Conservation (phyloP, 345 rosid genomes). For the Salix caprea region DNA sequence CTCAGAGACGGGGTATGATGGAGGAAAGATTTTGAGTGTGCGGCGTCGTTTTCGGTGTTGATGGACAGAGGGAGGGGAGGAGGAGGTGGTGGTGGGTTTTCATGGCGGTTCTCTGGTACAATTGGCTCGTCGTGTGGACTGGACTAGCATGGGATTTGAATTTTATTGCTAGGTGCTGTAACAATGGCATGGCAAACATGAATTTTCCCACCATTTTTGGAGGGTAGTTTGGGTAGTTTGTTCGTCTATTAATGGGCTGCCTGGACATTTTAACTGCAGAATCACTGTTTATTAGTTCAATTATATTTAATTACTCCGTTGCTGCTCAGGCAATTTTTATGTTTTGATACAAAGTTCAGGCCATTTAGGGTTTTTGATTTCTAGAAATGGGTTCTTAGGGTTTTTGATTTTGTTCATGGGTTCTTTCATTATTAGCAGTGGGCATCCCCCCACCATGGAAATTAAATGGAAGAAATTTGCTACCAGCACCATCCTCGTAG, state of each 20-base stretch:
- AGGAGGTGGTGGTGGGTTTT: background rate
- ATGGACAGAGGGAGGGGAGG: background rate
- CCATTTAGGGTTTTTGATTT: background rate
- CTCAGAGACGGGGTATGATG: background rate
- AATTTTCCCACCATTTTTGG: conserved; percentile 19
- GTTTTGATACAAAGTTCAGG: background rate
- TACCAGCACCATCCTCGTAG: too few species aligned
- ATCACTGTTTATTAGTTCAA: background rate
- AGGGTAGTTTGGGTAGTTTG: conserved; percentile 14
- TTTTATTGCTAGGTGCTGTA: background rate
- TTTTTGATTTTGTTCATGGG: too few species aligned
- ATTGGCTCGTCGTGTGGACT: background rate
- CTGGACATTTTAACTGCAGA: background rate
- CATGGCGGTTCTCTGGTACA: background rate
- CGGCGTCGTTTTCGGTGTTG: background rate
- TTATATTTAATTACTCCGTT: too few species aligned
- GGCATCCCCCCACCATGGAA: background rate
- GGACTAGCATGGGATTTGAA: background rate
- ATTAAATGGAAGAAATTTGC: too few species aligned
- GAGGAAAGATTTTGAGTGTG: background rate
- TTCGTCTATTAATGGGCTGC: background rate
- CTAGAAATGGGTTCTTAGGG: too few species aligned
- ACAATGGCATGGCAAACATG: too few species aligned
- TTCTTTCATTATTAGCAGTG: too few species aligned
- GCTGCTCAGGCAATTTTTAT: too few species aligned